These are phyloP conservation scores for Exophiala alcalophila DNA, from an alignment of 2,329 filamentous ascomycete species.

Conservation along the genomic window DNA sequence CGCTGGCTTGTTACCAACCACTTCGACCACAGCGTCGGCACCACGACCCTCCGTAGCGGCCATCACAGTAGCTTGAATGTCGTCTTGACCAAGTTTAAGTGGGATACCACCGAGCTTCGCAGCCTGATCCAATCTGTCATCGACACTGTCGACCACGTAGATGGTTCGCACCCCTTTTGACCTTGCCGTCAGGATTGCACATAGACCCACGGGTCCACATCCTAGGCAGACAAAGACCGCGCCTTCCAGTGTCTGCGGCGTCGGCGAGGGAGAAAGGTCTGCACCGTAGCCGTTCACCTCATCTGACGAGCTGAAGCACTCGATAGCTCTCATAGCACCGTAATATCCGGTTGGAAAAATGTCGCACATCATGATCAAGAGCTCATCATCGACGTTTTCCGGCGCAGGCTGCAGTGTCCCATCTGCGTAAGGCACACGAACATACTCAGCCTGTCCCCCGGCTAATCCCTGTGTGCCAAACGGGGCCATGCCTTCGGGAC, in stretches of 20 bases:
- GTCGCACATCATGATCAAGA: slow-evolving; percentile 31
- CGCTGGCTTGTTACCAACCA: slow-evolving; percentile 14
- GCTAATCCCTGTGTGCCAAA: slow-evolving; percentile 46
- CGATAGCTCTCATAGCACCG: slow-evolving; percentile 63
- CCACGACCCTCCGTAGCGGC: slow-evolving; percentile 59
- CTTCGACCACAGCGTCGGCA: slow-evolving; percentile 55
- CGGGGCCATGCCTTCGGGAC: slow-evolving; percentile 46
- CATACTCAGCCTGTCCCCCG: slow-evolving; percentile 56
- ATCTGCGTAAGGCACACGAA: slow-evolving; percentile 51
- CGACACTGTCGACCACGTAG: slow-evolving; percentile 59
- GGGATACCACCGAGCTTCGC: slow-evolving; percentile 60
- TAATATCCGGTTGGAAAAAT: slow-evolving; percentile 27
- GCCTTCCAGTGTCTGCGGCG: slow-evolving; percentile 6
- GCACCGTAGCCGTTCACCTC: background rate
- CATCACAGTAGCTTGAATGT: slow-evolving; percentile 57
- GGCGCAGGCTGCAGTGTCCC: slow-evolving; percentile 48
- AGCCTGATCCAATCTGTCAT: slow-evolving; percentile 56
- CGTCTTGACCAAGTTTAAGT: slow-evolving; percentile 59
- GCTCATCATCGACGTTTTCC: slow-evolving; percentile 27
- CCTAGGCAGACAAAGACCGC: slow-evolving; percentile 60
- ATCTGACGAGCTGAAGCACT: slow-evolving; percentile 47
- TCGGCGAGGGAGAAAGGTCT: background rate
- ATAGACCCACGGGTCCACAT: slow-evolving; percentile 61
- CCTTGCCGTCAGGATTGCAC: slow-evolving; percentile 68
- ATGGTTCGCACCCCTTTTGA: slow-evolving; percentile 11